Base-by-base conservation (phyloP, 1,139 yeast genomes). In the Pichia sp. region DNA sequence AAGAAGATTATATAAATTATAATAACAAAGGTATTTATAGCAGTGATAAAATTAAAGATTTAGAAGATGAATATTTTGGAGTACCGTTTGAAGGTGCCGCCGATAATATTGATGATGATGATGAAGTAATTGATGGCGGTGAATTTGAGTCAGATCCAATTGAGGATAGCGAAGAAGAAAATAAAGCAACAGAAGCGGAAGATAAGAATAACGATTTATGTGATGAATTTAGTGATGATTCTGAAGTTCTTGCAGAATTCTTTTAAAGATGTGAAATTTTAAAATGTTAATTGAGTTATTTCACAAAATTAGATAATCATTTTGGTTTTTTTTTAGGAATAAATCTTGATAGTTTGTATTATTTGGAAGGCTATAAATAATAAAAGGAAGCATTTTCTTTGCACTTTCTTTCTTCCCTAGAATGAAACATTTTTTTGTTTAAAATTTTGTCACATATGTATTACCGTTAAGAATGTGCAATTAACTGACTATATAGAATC, bases 101-200 rank as follows among this genome's bases (percentile, higher is more conserved):
- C 8, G 25, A 32, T 22, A 25, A 32, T 2, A 16, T 16, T 1
- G 22, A 11, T 22, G 35, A 22, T 24, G 42, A 24, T 0, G 35
- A 22, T 16, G 35, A n/a, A 8, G 49, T 41, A 5, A 45, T 27
- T 3, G 35, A 31, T 29, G 48, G 48, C 9, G 48, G 44, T 3
- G 61, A 59, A 37, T 51, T 57, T 39, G 63, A 54, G 3, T 37
- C 49, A 11, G 64, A 60, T 43, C 62, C 63, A 2, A 56, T 60
- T 22, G 56, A 50, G 23, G 40, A 50, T 27, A 51, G 56, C 39
- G 57, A 52, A 8, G 51, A 50, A 12, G 57, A 52, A 20, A 39
- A 23, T 27, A 39, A 26, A 24, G 46, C 45, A 24, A 28, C 42
- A 6, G 47, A 40, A 12, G 41, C 43, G 32, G 40, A 41, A 25